phyloP scores from a whole-genome alignment of 495 filamentous ascomycete genomes.

The Achaetomiella virescens region DNA sequence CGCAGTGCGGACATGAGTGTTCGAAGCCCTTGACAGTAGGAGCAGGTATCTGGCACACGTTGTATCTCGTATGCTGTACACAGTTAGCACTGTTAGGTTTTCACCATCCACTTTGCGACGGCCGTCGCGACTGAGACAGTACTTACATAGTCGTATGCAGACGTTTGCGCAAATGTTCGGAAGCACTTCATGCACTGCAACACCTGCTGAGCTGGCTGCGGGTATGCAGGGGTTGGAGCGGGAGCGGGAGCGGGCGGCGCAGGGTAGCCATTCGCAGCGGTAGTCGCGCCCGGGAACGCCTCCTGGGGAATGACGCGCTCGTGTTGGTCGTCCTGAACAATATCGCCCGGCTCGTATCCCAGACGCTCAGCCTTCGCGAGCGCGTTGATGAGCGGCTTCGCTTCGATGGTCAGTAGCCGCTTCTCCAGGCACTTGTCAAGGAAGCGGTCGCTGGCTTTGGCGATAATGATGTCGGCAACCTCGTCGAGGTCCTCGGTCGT shows the following conservation, averaged over 20 bases:
- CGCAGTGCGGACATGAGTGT: conserved; percentile 35
- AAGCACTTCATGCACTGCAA: conserved; percentile 37
- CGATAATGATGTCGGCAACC: conserved; percentile 34
- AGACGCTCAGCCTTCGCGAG: conserved; percentile 46
- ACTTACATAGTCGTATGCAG: conserved; percentile 40
- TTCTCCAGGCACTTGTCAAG: conserved; percentile 41
- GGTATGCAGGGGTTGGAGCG: not conserved
- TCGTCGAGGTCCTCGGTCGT: conserved; percentile 32
- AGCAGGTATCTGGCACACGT: conserved; percentile 31
- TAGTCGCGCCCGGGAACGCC: conserved; percentile 18
- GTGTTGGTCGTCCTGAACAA: conserved; percentile 33
- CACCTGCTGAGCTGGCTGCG: not conserved
- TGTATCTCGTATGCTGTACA: conserved; percentile 33
- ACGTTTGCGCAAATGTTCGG: conserved; percentile 29
- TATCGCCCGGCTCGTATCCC: conserved; percentile 40
- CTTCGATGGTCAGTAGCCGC: conserved; percentile 43
- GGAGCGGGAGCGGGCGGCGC: not conserved
- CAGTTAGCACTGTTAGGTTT: not conserved
- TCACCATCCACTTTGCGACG: too few relatives aligned
- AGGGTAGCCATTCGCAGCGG: conserved; percentile 8
- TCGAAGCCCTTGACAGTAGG: conserved; percentile 26
- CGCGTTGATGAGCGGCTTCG: conserved; percentile 42
- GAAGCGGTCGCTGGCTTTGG: conserved; percentile 40
- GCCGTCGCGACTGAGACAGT: too few relatives aligned
- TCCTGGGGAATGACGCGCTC: conserved; percentile 31